These are phyloP conservation scores for Hericium coralloides DNA, from an alignment of 768 basidiomycete species.

Conservation along the genomic window DNA sequence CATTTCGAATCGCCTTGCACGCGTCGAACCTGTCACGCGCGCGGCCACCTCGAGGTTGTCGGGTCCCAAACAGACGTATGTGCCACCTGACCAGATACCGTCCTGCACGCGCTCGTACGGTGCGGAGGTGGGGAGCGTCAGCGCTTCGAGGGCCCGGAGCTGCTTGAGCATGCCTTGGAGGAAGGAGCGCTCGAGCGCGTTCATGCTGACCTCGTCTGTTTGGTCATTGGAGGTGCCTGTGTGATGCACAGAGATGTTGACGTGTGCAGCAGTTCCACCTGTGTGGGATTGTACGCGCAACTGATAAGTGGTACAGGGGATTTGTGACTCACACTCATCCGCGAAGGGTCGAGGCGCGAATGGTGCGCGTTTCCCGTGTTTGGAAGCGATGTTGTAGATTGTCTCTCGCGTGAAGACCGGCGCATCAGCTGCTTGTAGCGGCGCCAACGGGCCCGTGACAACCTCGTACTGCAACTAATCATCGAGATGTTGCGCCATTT, in stretches of 20 bases:
- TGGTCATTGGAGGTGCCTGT: slow-evolving; percentile 8
- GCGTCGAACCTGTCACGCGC: slow-evolving; percentile 40
- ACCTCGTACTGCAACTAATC: slow-evolving; percentile 25
- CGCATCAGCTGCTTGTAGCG: slow-evolving; percentile 60
- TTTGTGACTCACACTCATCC: slow-evolving; percentile 26
- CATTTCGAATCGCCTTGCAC: slow-evolving; percentile 54
- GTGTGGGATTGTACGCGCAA: not conserved
- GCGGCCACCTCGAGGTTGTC: slow-evolving; percentile 63
- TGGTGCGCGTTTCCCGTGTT: slow-evolving; percentile 57
- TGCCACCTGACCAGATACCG: slow-evolving; percentile 65
- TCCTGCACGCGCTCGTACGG: slow-evolving; percentile 61
- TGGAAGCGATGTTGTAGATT: slow-evolving; percentile 53
- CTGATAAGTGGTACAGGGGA: not conserved
- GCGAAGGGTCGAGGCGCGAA: slow-evolving; percentile 47
- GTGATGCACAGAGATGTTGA: slow-evolving; percentile 56
- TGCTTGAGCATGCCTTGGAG: slow-evolving; percentile 51
- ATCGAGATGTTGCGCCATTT: no score
- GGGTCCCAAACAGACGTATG: slow-evolving; percentile 57
- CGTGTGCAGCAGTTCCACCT: slow-evolving; percentile 51
- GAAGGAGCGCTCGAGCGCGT: slow-evolving; percentile 44
- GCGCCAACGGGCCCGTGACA: slow-evolving; percentile 56
- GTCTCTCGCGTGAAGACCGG: slow-evolving; percentile 59
- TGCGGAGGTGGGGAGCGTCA: slow-evolving; percentile 48
- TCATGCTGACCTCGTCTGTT: slow-evolving; percentile 24
- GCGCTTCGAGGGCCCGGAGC: slow-evolving; percentile 45